Evolutionary conservation across 495 filamentous ascomycete species (phyloP).

Genomic region (Hypoxylon rickii): DNA sequence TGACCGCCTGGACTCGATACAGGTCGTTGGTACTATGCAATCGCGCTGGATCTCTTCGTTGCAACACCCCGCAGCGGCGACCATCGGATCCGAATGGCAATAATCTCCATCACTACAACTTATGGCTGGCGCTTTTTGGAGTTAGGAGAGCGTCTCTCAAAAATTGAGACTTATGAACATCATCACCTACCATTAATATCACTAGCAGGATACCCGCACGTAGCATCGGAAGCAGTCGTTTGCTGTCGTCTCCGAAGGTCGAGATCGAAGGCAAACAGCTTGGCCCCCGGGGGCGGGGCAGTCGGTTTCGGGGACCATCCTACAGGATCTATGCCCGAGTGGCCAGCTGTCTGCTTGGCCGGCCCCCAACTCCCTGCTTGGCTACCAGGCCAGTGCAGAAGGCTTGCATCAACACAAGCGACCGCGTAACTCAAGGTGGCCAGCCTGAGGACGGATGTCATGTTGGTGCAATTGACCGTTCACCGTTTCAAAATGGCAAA

Average conservation of each 20-base stretch:
- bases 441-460: constrained; percentile 40
- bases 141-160: constrained; percentile 19
- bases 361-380: constrained; percentile 37
- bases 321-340: constrained; percentile 26
- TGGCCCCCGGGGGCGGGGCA: constrained; percentile 32
- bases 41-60: constrained; percentile 21
- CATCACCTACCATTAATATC: constrained; percentile 26
- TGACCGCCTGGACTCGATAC: constrained; percentile 28
- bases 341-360: constrained; percentile 24
- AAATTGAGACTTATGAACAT: constrained; percentile 13
- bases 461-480: constrained; percentile 36
- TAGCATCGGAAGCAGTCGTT: constrained; percentile 1
- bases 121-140: constrained; percentile 31
- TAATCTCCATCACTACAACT: constrained; percentile 28
- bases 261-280: constrained; percentile 20
- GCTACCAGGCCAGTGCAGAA: constrained; percentile 16
- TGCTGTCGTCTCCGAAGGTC: constrained; percentile 36
- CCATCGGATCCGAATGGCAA: constrained; percentile 12
- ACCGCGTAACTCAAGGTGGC: constrained; percentile 38
- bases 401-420: constrained; percentile 31
- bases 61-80: constrained; percentile 33
- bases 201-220: constrained; percentile 34
- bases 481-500: constrained; percentile 4
- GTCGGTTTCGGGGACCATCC: constrained; percentile 42
- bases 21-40: constrained; percentile 38